Conservation (phyloP, 1,139 yeast species). For the Debaryomyces sp. region DNA sequence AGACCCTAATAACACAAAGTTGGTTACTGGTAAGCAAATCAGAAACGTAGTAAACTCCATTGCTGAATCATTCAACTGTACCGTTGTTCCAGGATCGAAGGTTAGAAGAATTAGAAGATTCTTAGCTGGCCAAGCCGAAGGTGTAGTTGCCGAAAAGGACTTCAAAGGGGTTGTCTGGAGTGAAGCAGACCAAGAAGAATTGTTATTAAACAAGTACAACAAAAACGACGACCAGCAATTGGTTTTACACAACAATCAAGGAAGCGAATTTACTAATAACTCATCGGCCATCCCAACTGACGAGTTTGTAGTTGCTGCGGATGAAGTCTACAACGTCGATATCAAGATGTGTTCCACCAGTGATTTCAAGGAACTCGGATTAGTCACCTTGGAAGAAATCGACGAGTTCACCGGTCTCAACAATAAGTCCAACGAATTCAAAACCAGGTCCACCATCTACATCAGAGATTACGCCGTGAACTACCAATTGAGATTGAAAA, state of each 20-base stretch:
- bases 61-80: conserved; percentile 79
- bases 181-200: conserved; percentile 75
- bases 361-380: conserved; percentile 58
- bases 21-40: conserved; percentile 67
- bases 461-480: conserved; percentile 83
- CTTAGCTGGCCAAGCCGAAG: conserved; percentile 93
- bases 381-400: conserved; percentile 65
- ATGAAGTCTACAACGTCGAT: conserved; percentile 88
- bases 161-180: conserved; percentile 94
- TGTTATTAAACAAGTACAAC: conserved; percentile 49
- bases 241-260: conserved; percentile 27
- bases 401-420: conserved; percentile 67
- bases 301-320: conserved; percentile 70
- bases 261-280: conserved; percentile 23
- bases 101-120: conserved; percentile 90
- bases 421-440: conserved; percentile 51
- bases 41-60: conserved; percentile 78
- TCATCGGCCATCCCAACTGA: conserved; percentile 68
- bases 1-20: conserved; percentile 26
- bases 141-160: conserved; percentile 87
- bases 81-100: conserved; percentile 88
- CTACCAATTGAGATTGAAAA: conserved; percentile 74
- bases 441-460: conserved; percentile 70
- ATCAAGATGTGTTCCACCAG: conserved; percentile 74
- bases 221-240: conserved; percentile 38